Evolutionary conservation across 306 rosid genomes (phyloP).

Genomic region (Prinsepia uniflora): DNA sequence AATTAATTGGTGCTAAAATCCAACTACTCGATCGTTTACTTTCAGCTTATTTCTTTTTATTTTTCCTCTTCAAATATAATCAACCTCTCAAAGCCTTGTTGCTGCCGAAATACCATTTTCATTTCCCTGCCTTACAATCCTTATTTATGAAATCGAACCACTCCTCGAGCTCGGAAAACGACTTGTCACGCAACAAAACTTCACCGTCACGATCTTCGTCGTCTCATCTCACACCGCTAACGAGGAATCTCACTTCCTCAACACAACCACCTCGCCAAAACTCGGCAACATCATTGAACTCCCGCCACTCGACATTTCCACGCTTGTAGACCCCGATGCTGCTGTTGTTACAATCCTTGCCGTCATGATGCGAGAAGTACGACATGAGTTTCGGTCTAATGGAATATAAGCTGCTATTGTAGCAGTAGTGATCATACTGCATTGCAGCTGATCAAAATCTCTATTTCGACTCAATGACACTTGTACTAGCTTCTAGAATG

Average conservation of each 20-base stretch:
- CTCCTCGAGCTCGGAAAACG: conserved; percentile 42
- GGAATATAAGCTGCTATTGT: too few species aligned
- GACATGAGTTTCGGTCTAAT: neutral
- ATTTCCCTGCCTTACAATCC: too few species aligned
- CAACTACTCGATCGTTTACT: neutral
- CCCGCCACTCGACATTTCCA: conserved; percentile 18
- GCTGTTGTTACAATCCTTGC: conserved; percentile 9
- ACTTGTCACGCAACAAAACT: conserved; percentile 28
- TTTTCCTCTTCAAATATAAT: too few species aligned
- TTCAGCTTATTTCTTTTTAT: neutral
- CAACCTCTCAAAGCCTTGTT: neutral
- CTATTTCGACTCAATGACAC: too few species aligned
- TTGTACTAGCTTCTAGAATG: too few species aligned
- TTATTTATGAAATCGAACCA: too few species aligned
- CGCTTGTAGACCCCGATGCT: conserved; percentile 9
- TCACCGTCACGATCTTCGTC: conserved; percentile 41
- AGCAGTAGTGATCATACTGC: too few species aligned
- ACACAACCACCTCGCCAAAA: conserved; percentile 10
- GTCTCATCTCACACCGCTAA: conserved; percentile 29
- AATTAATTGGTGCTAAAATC: neutral
- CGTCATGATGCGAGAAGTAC: conserved; percentile 29
- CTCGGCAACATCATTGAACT: conserved; percentile 31
- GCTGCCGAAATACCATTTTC: too few species aligned
- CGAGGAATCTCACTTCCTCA: conserved; percentile 22
- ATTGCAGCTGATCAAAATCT: too few species aligned